Evolutionary conservation across 371 early-diverging fungal genomes (phyloP).

Genomic region (Mycotypha africana): DNA sequence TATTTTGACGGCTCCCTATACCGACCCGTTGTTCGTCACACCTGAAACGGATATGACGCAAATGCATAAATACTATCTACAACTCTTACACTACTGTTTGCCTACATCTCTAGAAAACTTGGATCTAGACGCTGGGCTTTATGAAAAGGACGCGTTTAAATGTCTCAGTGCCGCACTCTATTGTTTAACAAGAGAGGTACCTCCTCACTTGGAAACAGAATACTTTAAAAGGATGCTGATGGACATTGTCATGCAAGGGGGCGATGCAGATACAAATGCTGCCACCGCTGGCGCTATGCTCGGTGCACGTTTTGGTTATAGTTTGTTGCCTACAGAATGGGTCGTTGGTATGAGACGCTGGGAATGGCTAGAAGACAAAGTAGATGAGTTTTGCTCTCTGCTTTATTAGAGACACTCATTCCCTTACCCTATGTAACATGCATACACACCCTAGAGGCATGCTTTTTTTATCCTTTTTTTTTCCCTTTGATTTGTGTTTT

Average conservation of each 20-base stretch:
- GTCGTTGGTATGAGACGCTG: conserved; percentile 45
- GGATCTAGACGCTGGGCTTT: conserved; percentile 36
- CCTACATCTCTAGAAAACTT: conserved; percentile 11
- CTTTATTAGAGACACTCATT: too few relatives aligned
- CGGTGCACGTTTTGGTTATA: conserved; percentile 53
- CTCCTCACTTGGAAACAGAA: conserved; percentile 27
- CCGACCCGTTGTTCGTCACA: conserved; percentile 35
- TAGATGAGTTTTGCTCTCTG: conserved; percentile 42
- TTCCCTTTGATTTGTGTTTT: too few relatives aligned
- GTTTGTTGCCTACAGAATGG: conserved; percentile 49
- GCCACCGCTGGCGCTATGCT: conserved; percentile 60
- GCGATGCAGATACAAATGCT: conserved; percentile 65
- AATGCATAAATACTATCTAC: conserved; percentile 25
- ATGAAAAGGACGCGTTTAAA: conserved; percentile 51
- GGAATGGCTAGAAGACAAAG: conserved; percentile 45
- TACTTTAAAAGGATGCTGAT: conserved; percentile 46
- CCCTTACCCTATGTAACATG: too few relatives aligned
- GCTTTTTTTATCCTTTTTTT: neutral
- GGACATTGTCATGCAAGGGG: conserved; percentile 57
- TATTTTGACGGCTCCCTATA: conserved; percentile 37
- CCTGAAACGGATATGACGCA: conserved; percentile 34
- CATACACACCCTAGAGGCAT: too few relatives aligned
- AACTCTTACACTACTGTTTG: conserved; percentile 35
- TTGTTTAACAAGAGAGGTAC: conserved; percentile 42
- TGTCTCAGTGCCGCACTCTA: conserved; percentile 53